Percentiles rank a stretch among this genome's conserved stretches.
Conservation (phyloP, 2,329 filamentous ascomycete species). For the Coniochaeta ligniaria region DNA sequence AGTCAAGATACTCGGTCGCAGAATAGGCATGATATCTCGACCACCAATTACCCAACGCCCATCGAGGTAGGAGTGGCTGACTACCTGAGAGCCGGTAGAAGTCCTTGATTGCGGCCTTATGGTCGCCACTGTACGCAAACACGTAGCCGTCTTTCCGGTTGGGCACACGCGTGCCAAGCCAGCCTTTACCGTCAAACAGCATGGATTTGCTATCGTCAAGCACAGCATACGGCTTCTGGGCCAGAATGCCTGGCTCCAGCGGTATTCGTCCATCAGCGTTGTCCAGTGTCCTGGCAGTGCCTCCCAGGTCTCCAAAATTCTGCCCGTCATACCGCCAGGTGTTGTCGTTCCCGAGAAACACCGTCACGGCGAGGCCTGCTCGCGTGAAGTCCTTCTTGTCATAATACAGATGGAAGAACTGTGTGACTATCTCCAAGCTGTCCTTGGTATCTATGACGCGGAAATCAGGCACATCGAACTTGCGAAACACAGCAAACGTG, state of each 20-base stretch:
- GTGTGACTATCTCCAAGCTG: constrained; percentile 47
- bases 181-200: constrained; percentile 15
- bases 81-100: constrained; percentile 25
- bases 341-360: constrained; percentile 25
- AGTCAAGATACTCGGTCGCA: constrained; percentile 44
- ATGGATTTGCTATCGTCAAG: constrained; percentile 18
- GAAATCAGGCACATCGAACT: constrained; percentile 35
- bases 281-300: constrained; percentile 29
- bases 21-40: constrained; percentile 53
- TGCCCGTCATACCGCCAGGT: constrained; percentile 47
- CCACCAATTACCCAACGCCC: constrained; percentile 60
- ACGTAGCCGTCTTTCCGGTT: constrained; percentile 17
- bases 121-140: constrained; percentile 15
- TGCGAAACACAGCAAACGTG: constrained; percentile 51
- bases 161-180: constrained; percentile 12
- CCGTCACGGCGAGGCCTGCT: constrained; percentile 39
- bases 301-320: constrained; percentile 29
- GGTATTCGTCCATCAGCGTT: constrained; percentile 18
- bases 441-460: constrained; percentile 36
- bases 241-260: constrained; percentile 17
- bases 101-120: constrained; percentile 18
- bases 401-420: constrained; percentile 48
- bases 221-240: constrained; percentile 14
- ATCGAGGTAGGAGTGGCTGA: constrained; percentile 23
- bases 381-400: constrained; percentile 48